These are phyloP conservation scores for Chenopodium berlandieri DNA, from an alignment of 148 eudicot species.

Conservation along the genomic window DNA sequence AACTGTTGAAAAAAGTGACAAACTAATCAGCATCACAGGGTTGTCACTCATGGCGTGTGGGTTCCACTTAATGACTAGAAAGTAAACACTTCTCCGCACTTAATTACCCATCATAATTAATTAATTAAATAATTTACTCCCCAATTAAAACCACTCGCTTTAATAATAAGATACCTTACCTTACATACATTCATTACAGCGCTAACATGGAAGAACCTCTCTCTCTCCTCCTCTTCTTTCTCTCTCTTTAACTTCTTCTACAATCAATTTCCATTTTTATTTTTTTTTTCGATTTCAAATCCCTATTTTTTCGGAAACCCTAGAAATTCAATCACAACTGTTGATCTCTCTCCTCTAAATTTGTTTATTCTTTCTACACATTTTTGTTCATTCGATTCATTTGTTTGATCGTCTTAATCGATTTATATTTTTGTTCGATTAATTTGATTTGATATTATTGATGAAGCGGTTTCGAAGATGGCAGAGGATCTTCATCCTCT, in stretches of 20 bases:
- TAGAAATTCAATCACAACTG: conserved; percentile 9
- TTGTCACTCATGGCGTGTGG: conserved; percentile 1
- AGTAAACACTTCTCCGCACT: neutral
- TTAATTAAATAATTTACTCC: neutral
- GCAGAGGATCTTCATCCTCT: conserved; percentile 92
- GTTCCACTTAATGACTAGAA: conserved; percentile 2
- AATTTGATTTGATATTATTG: conserved; percentile 24
- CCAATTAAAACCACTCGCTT: neutral
- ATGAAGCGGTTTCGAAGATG: conserved; percentile 69
- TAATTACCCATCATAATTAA: neutral
- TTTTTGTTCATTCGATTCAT: too few species aligned
- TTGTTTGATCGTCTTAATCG: neutral
- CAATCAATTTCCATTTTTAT: neutral
- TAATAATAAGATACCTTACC: conserved; percentile 15
- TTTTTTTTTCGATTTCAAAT: neutral
- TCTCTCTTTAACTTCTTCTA: conserved; percentile 16
- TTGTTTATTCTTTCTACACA: too few species aligned
- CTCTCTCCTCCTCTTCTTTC: conserved; percentile 7
- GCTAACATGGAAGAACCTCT: conserved; percentile 29
- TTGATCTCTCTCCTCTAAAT: too few species aligned
- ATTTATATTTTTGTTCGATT: neutral
- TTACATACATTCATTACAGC: neutral
- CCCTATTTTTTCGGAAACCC: conserved; percentile 34
- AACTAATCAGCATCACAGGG: neutral
- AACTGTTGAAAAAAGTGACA: too few species aligned